These are phyloP conservation scores for Tuber borchii DNA, from an alignment of 495 filamentous ascomycete genomes.

Conservation along the genomic window DNA sequence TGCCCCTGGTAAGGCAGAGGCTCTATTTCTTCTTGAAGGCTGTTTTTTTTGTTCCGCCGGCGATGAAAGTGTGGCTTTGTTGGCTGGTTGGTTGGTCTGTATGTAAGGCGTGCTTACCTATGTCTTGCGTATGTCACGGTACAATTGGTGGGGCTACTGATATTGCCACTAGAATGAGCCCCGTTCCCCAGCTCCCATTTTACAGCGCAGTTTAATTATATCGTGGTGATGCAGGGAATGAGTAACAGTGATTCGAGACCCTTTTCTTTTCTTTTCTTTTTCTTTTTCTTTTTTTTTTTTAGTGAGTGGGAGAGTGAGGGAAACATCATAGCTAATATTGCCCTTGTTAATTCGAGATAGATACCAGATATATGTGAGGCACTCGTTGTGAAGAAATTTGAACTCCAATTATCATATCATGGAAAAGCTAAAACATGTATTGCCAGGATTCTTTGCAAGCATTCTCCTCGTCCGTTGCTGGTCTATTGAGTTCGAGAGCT, in stretches of 20 bases:
- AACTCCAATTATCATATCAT: background rate
- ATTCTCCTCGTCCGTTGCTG: constrained; percentile 88
- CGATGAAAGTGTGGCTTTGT: background rate
- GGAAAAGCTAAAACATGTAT: constrained; percentile 14
- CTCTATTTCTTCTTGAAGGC: background rate
- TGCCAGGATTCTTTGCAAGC: constrained; percentile 85
- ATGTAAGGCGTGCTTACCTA: background rate
- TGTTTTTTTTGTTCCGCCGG: background rate
- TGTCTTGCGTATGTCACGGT: background rate
- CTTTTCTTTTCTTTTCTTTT: background rate
- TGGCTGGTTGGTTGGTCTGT: background rate
- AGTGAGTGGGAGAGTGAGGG: background rate
- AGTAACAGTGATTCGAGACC: background rate
- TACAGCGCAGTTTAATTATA: background rate
- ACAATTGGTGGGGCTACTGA: background rate
- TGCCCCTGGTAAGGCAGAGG: background rate
- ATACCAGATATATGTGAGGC: constrained; percentile 66
- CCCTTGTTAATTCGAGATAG: constrained; percentile 43
- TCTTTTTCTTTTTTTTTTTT: too few species aligned
- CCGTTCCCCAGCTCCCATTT: background rate
- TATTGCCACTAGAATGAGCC: background rate
- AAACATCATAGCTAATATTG: background rate
- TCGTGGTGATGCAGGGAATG: background rate
- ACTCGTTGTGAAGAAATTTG: background rate
- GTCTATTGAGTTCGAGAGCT: constrained; percentile 77